Percentiles rank a stretch among this genome's conserved stretches.
phyloP scores from a whole-genome alignment of 2,329 filamentous ascomycete species.

The Xylaria sp. region DNA sequence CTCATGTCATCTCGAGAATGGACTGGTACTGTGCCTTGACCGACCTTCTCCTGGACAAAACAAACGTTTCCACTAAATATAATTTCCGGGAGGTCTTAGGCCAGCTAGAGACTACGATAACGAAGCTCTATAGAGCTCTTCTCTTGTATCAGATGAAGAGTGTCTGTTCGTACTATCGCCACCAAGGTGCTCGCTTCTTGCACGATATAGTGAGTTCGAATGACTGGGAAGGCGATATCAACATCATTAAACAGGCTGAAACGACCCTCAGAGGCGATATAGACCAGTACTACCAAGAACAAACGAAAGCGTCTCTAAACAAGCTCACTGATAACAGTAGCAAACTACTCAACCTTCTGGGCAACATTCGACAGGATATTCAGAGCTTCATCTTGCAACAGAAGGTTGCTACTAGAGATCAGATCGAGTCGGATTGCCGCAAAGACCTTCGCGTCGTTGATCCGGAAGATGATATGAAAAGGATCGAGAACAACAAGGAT shows the following conservation, averaged over 20 bases:
- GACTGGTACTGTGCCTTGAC: constrained; percentile 54
- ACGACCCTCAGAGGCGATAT: background rate
- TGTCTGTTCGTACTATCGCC: constrained; percentile 51
- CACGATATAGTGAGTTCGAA: constrained; percentile 49
- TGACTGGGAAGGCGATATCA: constrained; percentile 51
- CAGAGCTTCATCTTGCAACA: constrained; percentile 8
- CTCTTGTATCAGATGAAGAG: constrained; percentile 57
- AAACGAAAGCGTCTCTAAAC: background rate
- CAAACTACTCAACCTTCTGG: background rate
- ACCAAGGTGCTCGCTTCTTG: constrained; percentile 45
- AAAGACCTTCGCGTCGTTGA: constrained; percentile 17
- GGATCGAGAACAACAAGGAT: constrained; percentile 24
- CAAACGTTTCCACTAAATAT: constrained; percentile 19
- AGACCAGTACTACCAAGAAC: constrained; percentile 15
- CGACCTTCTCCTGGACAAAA: constrained; percentile 44
- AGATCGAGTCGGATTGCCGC: background rate
- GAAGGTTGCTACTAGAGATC: background rate
- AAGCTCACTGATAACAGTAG: background rate
- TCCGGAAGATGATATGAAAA: constrained; percentile 18
- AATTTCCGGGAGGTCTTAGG: constrained; percentile 31
- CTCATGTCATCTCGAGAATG: constrained; percentile 53
- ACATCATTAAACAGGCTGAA: constrained; percentile 49
- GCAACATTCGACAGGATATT: constrained; percentile 8
- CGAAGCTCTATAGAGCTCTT: constrained; percentile 53
- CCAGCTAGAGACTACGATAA: constrained; percentile 45